Conservation (phyloP, 176 grass and related monocot species). For the Avena atlantica region DNA sequence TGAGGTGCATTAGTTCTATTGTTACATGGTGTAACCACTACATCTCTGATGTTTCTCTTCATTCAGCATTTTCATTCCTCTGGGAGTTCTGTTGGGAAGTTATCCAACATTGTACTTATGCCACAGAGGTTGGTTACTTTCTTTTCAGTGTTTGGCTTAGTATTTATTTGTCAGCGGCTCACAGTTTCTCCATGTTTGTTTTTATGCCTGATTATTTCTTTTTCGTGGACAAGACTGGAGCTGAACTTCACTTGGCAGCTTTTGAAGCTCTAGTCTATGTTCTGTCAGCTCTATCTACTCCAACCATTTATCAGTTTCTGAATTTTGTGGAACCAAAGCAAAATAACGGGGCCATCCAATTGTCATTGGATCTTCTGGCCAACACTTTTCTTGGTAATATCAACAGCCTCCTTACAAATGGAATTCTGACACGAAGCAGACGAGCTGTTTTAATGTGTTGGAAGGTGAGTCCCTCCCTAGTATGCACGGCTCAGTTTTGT, state of each 20-base stretch:
- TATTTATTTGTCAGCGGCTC: slow-evolving; percentile 22
- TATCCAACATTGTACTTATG: slow-evolving; percentile 59
- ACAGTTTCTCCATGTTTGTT: slow-evolving; percentile 32
- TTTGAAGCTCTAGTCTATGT: slow-evolving; percentile 86
- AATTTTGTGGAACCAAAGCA: slow-evolving; percentile 45
- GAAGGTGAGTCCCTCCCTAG: slow-evolving; percentile 62
- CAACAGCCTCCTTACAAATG: slow-evolving; percentile 77
- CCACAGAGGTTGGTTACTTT: slow-evolving; percentile 67
- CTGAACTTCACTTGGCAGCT: slow-evolving; percentile 82
- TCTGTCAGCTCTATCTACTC: slow-evolving; percentile 57
- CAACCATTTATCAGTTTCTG: slow-evolving; percentile 42
- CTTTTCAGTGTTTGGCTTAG: slow-evolving; percentile 21
- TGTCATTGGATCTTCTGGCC: slow-evolving; percentile 66
- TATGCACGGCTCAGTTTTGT: not conserved
- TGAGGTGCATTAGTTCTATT: slow-evolving; percentile 73
- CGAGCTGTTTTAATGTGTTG: slow-evolving; percentile 89
- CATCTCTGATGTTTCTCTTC: slow-evolving; percentile 43
- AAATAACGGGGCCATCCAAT: slow-evolving; percentile 36
- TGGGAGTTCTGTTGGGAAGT: slow-evolving; percentile 89
- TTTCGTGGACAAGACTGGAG: slow-evolving; percentile 64
- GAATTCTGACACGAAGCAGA: slow-evolving; percentile 82
- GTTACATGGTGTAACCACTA: slow-evolving; percentile 68
- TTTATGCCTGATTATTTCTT: slow-evolving; percentile 24
- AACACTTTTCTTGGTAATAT: slow-evolving; percentile 68
- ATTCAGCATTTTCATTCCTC: slow-evolving; percentile 71